Evolutionary conservation across 805 yeast genomes (phyloP).

Genomic region (Candida nemodendra): DNA sequence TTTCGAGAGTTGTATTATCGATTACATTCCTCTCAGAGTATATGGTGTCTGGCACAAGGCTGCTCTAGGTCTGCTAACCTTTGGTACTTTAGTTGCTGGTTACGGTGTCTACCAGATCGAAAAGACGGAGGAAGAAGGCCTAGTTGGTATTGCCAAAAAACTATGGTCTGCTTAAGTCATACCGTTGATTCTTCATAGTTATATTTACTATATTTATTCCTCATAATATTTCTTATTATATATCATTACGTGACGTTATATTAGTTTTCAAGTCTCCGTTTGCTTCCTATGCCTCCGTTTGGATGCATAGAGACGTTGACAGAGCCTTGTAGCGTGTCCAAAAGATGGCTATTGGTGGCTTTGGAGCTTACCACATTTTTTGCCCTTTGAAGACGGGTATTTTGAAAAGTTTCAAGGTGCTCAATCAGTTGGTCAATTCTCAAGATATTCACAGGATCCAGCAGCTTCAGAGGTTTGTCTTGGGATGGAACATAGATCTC

Average conservation of each 20-base stretch:
- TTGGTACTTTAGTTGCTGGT: slow-evolving; percentile 63
- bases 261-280: slow-evolving; percentile 9
- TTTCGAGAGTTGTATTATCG: slow-evolving; percentile 73
- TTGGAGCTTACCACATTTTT: no score
- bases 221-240: no score
- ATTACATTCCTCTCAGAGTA: slow-evolving; percentile 74
- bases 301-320: no score
- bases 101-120: slow-evolving; percentile 74
- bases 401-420: background rate
- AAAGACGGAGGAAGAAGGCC: slow-evolving; percentile 62
- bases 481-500: slow-evolving; percentile 19
- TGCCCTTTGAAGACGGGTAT: no score
- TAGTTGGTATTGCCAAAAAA: slow-evolving; percentile 43
- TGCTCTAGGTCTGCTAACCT: slow-evolving; percentile 58
- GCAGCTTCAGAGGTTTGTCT: slow-evolving; percentile 15
- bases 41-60: slow-evolving; percentile 62
- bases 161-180: slow-evolving; percentile 31
- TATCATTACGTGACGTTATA: background rate
- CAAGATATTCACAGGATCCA: slow-evolving; percentile 1
- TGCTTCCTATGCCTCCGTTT: slow-evolving; percentile 1
- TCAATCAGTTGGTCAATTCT: slow-evolving; percentile 6
- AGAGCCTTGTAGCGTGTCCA: no score
- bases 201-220: background rate
- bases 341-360: no score
- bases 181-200: slow-evolving; percentile 2